These are phyloP conservation scores for Pyrus betulifolia DNA, from an alignment of 306 rosid species.

Conservation along the genomic window DNA sequence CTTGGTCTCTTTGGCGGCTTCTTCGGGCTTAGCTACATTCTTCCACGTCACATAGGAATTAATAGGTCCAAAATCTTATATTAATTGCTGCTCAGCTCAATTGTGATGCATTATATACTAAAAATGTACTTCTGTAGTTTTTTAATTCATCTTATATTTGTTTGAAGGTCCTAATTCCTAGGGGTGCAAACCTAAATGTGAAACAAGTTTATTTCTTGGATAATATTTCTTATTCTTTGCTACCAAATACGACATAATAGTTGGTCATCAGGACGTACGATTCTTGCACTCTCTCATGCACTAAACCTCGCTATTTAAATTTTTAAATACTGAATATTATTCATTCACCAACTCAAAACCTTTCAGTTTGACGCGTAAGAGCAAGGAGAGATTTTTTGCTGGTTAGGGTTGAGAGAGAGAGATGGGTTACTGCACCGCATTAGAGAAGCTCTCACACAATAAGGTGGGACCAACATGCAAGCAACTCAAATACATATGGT, in stretches of 20 bases:
- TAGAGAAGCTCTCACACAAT: background rate
- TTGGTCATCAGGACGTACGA: background rate
- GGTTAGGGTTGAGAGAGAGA: background rate
- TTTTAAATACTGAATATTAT: background rate
- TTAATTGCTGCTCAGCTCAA: background rate
- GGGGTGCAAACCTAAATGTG: background rate
- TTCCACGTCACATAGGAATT: background rate
- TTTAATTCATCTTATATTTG: background rate
- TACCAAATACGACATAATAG: background rate
- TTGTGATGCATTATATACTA: background rate
- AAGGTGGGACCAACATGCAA: background rate
- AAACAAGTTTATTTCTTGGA: background rate
- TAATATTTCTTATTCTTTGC: background rate
- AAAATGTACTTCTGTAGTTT: background rate
- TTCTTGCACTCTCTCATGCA: background rate
- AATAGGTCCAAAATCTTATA: background rate
- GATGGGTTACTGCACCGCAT: background rate
- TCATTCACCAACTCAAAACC: background rate
- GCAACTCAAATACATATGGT: background rate
- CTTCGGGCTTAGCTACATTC: constrained; percentile 2
- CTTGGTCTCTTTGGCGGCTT: constrained; percentile 42
- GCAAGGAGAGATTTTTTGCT: background rate
- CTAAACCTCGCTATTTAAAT: background rate
- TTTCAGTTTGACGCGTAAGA: background rate
- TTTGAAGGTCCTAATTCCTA: background rate